phyloP scores from a whole-genome alignment of 345 rosid genomes.

The Brassica nigra region DNA sequence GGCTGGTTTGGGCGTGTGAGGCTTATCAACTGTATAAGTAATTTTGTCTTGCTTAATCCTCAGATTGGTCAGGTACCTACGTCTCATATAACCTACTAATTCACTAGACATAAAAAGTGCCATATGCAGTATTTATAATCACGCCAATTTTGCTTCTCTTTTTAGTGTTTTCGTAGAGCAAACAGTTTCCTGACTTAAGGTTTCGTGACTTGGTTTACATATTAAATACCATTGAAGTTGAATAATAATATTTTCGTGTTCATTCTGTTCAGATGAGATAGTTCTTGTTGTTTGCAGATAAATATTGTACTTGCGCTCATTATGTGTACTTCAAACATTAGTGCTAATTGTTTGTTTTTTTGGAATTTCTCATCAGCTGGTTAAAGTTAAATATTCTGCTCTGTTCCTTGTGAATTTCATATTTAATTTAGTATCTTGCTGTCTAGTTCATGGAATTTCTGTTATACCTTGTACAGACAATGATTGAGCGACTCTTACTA shows the following conservation, averaged over 20 bases:
- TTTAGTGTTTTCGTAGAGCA: constrained; percentile 7
- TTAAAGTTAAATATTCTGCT: constrained; percentile 5
- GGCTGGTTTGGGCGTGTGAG: constrained; percentile 85
- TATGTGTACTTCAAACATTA: not conserved
- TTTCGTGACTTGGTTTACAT: constrained; percentile 15
- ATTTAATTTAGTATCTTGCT: constrained; percentile 15
- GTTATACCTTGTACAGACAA: constrained; percentile 52
- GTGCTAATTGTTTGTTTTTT: constrained; percentile 17
- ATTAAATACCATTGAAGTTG: constrained; percentile 1
- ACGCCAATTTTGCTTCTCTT: not conserved
- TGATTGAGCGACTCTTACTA: constrained; percentile 70
- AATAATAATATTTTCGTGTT: constrained; percentile 11
- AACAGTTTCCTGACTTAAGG: constrained; percentile 16
- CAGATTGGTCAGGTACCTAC: constrained; percentile 77
- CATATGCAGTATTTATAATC: not conserved
- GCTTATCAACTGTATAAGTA: constrained; percentile 73
- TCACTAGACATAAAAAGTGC: not conserved
- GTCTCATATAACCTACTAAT: constrained; percentile 14
- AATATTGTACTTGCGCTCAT: constrained; percentile 5
- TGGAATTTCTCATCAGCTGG: constrained; percentile 5
- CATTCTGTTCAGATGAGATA: constrained; percentile 17
- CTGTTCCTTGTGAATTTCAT: constrained; percentile 22
- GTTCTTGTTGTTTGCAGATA: constrained; percentile 19
- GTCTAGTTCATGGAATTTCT: constrained; percentile 15
- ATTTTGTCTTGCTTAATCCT: constrained; percentile 69